Base-by-base conservation (phyloP, 768 basidiomycete genomes). In the Ramaria rubella region DNA sequence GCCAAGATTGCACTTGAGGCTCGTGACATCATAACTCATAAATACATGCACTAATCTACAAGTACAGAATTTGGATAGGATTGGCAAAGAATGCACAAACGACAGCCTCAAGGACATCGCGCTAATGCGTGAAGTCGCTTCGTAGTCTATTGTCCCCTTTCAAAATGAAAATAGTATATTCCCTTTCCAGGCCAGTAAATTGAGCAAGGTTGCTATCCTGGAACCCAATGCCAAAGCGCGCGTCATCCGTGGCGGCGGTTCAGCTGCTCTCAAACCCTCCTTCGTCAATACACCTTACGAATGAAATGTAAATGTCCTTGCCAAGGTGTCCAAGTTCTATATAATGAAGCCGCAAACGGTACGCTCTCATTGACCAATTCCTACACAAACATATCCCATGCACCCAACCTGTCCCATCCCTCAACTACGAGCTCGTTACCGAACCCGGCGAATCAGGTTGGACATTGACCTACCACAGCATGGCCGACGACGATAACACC, bases 221-320 rank as follows among this genome's bases (percentile, higher is more conserved):
- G 86, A 86, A 1, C 83, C 86, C 2, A 87, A 87, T 66, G 81
- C 81, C 42, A 80, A 80, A 65, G 81, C 78, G 49, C 68, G 78
- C 38, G 74, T 86, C 5, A 81, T 87, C 46, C 88, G 86, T 21
- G 90, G 89, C 24, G 87, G 87, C 42, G 87, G 87, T 30, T 85
- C 83, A 14, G 89, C 87, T 0, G 76, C 79, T 3, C 73, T 91
- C 38, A 85, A 87, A 62, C 75, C 88, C 1, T 83, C 83, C 4
- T 93, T 87, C 73, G 86, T 87, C 60, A 69, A 86, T 48, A 82
- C 81, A 4, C 90, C 91, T 0, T 90, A 81, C 66, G 81, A 90
- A 27, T 86, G 85, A 7, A 73, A 88, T 26, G 63, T 66, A 14
- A 67, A 68, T n/a, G 75, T 73, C 49, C 78, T 79, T 8, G 78